Evolutionary conservation across 352 stramenopile genomes (phyloP).

Genomic region (Pythium diclinum): DNA sequence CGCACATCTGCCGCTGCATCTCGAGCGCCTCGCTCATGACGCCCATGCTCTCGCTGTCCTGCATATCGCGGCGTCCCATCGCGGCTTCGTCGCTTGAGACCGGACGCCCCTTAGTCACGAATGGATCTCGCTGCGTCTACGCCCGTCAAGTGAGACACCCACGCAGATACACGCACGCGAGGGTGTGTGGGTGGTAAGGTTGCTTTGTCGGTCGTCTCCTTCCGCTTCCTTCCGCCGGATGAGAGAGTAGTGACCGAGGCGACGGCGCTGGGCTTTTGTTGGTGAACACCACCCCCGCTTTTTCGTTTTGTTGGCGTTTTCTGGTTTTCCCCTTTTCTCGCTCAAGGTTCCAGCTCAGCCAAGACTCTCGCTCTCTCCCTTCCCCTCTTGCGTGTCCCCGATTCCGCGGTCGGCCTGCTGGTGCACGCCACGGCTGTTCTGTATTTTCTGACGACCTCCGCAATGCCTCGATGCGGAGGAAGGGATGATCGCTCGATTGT

Average conservation of each 20-base stretch:
- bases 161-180: background rate
- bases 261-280: background rate
- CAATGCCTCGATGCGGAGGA: background rate
- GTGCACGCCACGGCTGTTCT: background rate
- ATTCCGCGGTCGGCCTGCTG: background rate
- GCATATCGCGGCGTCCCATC: slow-evolving; percentile 23
- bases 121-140: no score
- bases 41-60: slow-evolving; percentile 26
- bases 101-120: background rate
- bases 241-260: background rate
- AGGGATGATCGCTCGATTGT: background rate
- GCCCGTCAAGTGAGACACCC: background rate
- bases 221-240: background rate
- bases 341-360: background rate
- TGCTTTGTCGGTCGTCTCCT: background rate
- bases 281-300: slow-evolving; percentile 4
- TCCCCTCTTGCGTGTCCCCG: slow-evolving; percentile 2
- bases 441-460: slow-evolving; percentile 2
- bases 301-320: slow-evolving; percentile 7
- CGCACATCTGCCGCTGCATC: slow-evolving; percentile 38
- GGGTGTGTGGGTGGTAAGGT: background rate
- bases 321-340: slow-evolving; percentile 2
- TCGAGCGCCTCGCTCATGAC: slow-evolving; percentile 35
- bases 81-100: background rate
- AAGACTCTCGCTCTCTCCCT: background rate